A percentile compares a stretch with the other conserved stretches of the same genome.
Conservation (phyloP, 2,329 filamentous ascomycete species). For the Endoconidiophora polonica region DNA sequence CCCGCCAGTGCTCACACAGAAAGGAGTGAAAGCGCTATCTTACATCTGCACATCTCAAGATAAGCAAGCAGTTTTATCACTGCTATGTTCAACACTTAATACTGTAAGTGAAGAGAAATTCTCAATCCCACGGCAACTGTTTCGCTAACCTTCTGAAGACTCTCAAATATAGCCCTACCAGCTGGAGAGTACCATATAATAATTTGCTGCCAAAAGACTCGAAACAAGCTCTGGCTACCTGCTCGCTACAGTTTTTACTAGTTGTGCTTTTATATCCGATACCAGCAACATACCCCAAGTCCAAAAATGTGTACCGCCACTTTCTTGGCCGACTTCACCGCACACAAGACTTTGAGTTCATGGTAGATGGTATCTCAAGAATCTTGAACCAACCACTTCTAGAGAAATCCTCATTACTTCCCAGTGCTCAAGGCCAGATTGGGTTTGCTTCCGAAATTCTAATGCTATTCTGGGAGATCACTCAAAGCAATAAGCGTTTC, state of each 20-base stretch:
- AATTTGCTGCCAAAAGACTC: constrained; percentile 82
- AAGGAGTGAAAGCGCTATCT: constrained; percentile 69
- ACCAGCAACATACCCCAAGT: constrained; percentile 51
- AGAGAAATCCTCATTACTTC: constrained; percentile 73
- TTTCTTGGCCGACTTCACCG: constrained; percentile 81
- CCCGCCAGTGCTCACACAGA: constrained; percentile 59
- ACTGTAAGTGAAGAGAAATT: constrained; percentile 43
- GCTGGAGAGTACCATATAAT: constrained; percentile 88
- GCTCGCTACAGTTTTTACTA: constrained; percentile 80
- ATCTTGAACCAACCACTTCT: constrained; percentile 87
- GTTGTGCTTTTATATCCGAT: constrained; percentile 74
- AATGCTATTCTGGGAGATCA: constrained; percentile 92
- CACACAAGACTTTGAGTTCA: constrained; percentile 93
- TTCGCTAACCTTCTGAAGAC: constrained; percentile 35
- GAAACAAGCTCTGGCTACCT: constrained; percentile 78
- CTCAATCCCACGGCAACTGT: neutral
- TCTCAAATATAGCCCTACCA: constrained; percentile 87
- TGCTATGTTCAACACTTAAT: constrained; percentile 84
- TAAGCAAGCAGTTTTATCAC: constrained; percentile 78
- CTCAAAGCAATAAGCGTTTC: constrained; percentile 96
- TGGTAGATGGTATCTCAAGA: constrained; percentile 84
- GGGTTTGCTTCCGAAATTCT: constrained; percentile 82
- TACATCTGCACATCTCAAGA: constrained; percentile 78
- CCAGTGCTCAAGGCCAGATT: constrained; percentile 36
- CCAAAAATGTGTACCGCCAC: constrained; percentile 87